Evolutionary conservation across 1,139 yeast species (phyloP), one percentile per base, ranked within the genome.

Genomic region (Sugiyamaella japonica): DNA sequence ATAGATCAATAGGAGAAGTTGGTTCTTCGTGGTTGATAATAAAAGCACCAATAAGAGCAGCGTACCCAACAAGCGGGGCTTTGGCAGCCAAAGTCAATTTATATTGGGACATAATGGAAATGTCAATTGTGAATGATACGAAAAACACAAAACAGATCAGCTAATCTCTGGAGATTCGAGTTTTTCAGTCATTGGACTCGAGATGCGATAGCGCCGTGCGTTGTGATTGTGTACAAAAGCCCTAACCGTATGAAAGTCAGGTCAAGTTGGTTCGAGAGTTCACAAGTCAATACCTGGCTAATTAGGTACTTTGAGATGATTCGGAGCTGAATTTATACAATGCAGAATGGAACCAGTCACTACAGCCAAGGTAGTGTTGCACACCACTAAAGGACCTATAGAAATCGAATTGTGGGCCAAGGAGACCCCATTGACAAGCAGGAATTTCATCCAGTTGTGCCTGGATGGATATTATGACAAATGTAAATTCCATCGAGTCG

Each of bases 11-110:
- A 37, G 88, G 73, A 48, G 73, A 67, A 39, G 72, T 70, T 20
- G 76, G 77, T 39, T 78, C 77, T 10, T 76, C 72, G 47, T 78
- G 70, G 72, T 89, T 88, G 66, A 86, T 82, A 54, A 86, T 77
- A 28, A 85, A 84, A 46, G 90, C 88, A 41, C 95, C 95, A 66
- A 87, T 82, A 59, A 90, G 73, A 23, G 84, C 82, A n/a, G 90
- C 82, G 69, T 89, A 91, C 28, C 93, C 95, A 56, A 86, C 83
- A 51, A 80, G 77, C 40, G 87, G 87, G 7, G 97, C 95, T 76
- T 89, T 90, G 56, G 89, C 91, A 56, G 96, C 96, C 63, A 91
- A 73, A 53, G 84, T 78, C 60, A 89, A 77, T 47, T 58, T 60
- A 43, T 56, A 57, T 34, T 49, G 51, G 23, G 61, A 58, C 60